These are phyloP conservation scores for Citrullus amarus DNA, from an alignment of 306 rosid species.

Conservation along the genomic window DNA sequence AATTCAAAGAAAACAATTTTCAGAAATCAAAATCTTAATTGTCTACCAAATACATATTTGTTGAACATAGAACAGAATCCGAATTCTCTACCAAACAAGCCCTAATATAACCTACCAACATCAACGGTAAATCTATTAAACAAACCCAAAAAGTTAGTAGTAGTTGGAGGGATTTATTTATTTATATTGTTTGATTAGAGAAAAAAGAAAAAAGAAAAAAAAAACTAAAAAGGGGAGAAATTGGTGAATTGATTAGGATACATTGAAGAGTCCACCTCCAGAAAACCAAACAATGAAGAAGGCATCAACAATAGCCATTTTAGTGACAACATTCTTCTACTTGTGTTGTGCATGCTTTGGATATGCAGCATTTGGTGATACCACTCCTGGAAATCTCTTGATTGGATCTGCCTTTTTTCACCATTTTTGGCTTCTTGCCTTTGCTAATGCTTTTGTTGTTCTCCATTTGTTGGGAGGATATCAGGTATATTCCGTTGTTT, in stretches of 20 bases:
- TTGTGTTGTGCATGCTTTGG: slow-evolving; percentile 83
- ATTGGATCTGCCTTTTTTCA: slow-evolving; percentile 75
- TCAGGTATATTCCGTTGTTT: slow-evolving; percentile 38
- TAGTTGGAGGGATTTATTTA: no score
- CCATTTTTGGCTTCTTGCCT: slow-evolving; percentile 74
- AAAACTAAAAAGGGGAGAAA: no score
- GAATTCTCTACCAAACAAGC: no score
- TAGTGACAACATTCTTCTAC: slow-evolving; percentile 65
- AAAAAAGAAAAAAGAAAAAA: no score
- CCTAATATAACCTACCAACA: no score
- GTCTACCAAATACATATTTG: no score
- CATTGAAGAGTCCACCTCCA: slow-evolving; percentile 64
- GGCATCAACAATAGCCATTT: slow-evolving; percentile 44
- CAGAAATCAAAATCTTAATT: no score
- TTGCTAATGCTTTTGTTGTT: slow-evolving; percentile 79
- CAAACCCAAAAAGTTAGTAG: no score
- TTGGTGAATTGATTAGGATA: slow-evolving; percentile 34
- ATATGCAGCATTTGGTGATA: slow-evolving; percentile 75
- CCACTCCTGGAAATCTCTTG: slow-evolving; percentile 78
- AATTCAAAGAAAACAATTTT: no score
- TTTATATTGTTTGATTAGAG: no score
- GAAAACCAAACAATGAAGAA: slow-evolving; percentile 77
- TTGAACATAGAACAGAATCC: no score
- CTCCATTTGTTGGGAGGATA: slow-evolving; percentile 84
- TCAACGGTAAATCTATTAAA: no score